Evolutionary conservation across 2,329 filamentous ascomycete genomes (phyloP), one percentile per base, ranked within the genome.

Genomic region (Talaromyces atroroseus): DNA sequence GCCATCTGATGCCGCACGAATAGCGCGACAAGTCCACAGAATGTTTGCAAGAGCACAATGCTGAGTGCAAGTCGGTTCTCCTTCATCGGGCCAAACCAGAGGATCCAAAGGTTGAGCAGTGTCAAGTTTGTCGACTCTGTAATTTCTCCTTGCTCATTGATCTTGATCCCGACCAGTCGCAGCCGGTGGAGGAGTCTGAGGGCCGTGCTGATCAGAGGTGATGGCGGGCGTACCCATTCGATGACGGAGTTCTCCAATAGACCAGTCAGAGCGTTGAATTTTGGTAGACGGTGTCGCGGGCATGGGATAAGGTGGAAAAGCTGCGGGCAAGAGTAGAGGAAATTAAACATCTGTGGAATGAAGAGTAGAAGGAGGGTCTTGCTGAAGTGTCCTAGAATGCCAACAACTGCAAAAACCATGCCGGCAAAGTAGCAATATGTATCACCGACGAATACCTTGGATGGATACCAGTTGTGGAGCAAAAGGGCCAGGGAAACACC

Each of bases 391-490:
- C 94, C 94, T 52, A 96, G 81, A 67, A 99, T 97, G 61, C 90
- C 91, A 62, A 97, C 94, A 46, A 96, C 92, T 54, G 92, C 94
- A 70, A 99, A 99, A 40, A 97, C 89, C 91, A 99, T 99, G 63
- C 94, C 94, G 0, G 94, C 94, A 73, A 99, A 96, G 76, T 99
- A 99, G 81, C 94, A 99, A 80, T 97, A 99, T 3, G 94, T 99
- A 74, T 99, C 94, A 56, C 94, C 94, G 10, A 97, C 92, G 68
- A 99, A 99, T 10, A 97, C 94, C 65, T 85, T 86, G 23, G 92
- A 90, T 0, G 94, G 94, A 69, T 91, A 99, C 89, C 91, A 95
- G 74, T 99, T 99, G 78, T 99, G 92, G 70, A 76, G 84, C 67
- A 94, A 82, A 16, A 99, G 81, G 8, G 94, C 94, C 51, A 88